Evolutionary conservation across 2,329 filamentous ascomycete genomes (phyloP).

Genomic region (Penicillium brevicompactum): DNA sequence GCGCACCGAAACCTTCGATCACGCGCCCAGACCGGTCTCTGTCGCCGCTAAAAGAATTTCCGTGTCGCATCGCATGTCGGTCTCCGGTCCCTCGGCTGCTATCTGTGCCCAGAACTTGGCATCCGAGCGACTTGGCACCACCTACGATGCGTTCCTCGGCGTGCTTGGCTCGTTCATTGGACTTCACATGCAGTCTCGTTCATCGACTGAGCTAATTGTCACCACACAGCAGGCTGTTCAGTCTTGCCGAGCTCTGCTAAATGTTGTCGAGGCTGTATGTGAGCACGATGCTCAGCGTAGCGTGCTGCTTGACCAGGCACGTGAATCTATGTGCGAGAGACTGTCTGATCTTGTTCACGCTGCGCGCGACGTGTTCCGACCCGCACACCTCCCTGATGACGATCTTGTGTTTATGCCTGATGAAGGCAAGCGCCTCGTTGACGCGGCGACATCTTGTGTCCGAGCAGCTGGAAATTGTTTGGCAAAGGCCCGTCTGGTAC

Average conservation of each 20-base stretch:
- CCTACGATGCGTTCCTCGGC: slow-evolving; percentile 86
- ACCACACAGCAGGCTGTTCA: slow-evolving; percentile 82
- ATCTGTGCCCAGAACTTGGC: slow-evolving; percentile 72
- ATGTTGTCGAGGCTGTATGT: slow-evolving; percentile 79
- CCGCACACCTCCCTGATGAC: slow-evolving; percentile 66
- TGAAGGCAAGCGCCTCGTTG: slow-evolving; percentile 73
- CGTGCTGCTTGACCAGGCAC: slow-evolving; percentile 67
- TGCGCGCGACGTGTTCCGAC: slow-evolving; percentile 75
- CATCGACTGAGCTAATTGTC: slow-evolving; percentile 76
- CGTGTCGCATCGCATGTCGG: slow-evolving; percentile 73
- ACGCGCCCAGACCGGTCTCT: slow-evolving; percentile 33
- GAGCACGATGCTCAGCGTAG: slow-evolving; percentile 72
- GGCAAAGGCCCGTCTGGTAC: slow-evolving; percentile 77
- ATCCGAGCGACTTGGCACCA: slow-evolving; percentile 76
- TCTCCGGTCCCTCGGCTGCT: slow-evolving; percentile 66
- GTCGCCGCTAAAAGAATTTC: slow-evolving; percentile 52
- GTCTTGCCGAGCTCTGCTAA: slow-evolving; percentile 77
- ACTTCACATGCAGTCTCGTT: slow-evolving; percentile 88
- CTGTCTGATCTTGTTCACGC: slow-evolving; percentile 80
- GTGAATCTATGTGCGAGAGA: slow-evolving; percentile 74
- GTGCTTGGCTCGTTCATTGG: slow-evolving; percentile 93
- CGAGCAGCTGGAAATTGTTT: slow-evolving; percentile 90
- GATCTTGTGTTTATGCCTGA: slow-evolving; percentile 80
- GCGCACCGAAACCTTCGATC: slow-evolving; percentile 28
- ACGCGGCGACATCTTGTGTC: slow-evolving; percentile 83